phyloP scores from a whole-genome alignment of 768 basidiomycete species.

The Boletus coccyginus region DNA sequence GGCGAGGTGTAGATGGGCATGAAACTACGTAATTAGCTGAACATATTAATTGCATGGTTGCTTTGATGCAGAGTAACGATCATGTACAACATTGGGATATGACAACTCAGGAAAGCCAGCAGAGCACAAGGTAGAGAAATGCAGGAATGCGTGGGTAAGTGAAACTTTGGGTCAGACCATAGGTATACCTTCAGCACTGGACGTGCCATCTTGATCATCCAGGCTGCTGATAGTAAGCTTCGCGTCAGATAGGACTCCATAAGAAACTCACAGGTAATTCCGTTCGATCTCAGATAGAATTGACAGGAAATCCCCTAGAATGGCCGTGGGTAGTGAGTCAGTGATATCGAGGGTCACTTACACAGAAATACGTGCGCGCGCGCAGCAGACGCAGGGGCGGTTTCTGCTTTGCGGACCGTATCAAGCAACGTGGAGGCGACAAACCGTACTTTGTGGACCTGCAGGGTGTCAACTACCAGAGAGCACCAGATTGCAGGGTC shows the following conservation, averaged over 20 bases:
- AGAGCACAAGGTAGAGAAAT: background rate
- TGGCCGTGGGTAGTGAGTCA: background rate
- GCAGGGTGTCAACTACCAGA: conserved; percentile 9
- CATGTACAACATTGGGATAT: background rate
- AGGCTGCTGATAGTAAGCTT: conserved; percentile 41
- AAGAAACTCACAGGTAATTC: conserved; percentile 69
- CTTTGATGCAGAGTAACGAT: background rate
- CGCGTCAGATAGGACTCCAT: background rate
- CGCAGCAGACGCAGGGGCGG: conserved; percentile 74
- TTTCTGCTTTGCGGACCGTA: conserved; percentile 77
- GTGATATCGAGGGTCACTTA: conserved; percentile 35
- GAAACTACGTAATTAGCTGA: too few species aligned
- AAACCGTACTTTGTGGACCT: conserved; percentile 92
- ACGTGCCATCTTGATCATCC: conserved; percentile 37
- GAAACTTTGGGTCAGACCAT: conserved; percentile 16
- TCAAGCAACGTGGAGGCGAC: conserved; percentile 89
- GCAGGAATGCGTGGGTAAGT: background rate
- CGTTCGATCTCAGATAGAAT: conserved; percentile 90
- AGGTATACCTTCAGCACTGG: conserved; percentile 54
- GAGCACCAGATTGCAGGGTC: conserved; percentile 6
- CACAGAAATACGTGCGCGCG: conserved; percentile 86
- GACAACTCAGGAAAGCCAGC: background rate
- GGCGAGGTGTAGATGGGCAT: too few species aligned
- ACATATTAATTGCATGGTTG: too few species aligned
- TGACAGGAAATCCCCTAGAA: conserved; percentile 84